Base-by-base conservation (phyloP, 1,139 yeast species). In the Nakaseomyces bracarensis region DNA sequence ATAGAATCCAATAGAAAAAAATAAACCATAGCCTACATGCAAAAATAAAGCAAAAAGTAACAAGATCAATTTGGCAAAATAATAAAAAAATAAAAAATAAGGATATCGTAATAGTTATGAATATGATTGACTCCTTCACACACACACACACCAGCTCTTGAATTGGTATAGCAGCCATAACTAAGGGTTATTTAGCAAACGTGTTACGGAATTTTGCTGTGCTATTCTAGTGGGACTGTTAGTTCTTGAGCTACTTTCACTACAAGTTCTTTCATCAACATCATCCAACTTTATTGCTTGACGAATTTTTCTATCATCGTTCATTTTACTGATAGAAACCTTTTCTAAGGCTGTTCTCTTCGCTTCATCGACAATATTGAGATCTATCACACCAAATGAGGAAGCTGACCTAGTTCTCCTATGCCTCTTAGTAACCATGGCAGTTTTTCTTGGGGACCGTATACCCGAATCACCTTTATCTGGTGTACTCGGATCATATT, bases 301-400 rank as follows among this genome's bases (percentile, higher is more conserved):
- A 29, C 41, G n/a, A 28, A 22, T 23, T 30, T 28, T 36, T 4
- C 14, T 28, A 8, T 33, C 26, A 4, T 33, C 36, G 10, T 20
- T 33, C 26, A 33, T 11, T 13, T 21, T 33, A 5, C 5, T 13
- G 1, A 33, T 21, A 9, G 36, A 33, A 5, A 26, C 37, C 15
- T 25, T 13, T 11, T 36, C 28, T 21, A 27, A 9, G 34, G 40
- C 29, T 20, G 23, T 16, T 39, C 40, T 36, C n/a, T 41, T 49
- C 4, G 51, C 47, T 15, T 54, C 51, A 14, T 54, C 53, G 8
- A 51, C 46, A 15, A 53, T 47, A 38, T 53, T 58, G 13, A 59
- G 43, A 42, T 59, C 61, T 14, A 59, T 57, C 6, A 58, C 60
- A 8, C 63, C 60, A 38, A 58, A 58, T 14, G 55, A 49, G 2